Conservation (phyloP, 2,329 filamentous ascomycete species). For the Penicillium sp. region DNA sequence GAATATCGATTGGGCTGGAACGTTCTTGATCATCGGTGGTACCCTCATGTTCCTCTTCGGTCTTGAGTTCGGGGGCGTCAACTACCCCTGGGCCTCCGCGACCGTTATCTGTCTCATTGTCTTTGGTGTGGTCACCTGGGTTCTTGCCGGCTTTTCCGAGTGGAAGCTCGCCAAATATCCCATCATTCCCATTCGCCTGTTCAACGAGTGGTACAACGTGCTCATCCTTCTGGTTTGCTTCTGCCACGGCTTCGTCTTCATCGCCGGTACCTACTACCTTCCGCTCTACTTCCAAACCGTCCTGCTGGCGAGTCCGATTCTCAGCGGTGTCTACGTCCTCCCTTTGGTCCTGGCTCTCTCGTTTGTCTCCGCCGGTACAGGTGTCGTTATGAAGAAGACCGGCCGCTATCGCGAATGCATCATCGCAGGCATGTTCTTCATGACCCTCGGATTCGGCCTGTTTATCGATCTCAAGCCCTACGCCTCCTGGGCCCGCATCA, state of each 20-base stretch:
- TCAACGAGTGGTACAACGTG: conserved; percentile 64
- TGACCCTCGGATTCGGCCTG: conserved; percentile 65
- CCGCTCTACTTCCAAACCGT: conserved; percentile 83
- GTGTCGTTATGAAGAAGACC: conserved; percentile 71
- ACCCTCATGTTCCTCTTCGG: conserved; percentile 85
- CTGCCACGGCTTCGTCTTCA: conserved; percentile 74
- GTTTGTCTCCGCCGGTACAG: conserved; percentile 58
- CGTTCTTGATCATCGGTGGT: conserved; percentile 66
- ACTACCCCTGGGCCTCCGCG: conserved; percentile 70
- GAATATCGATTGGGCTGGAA: conserved; percentile 65
- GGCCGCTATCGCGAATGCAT: conserved; percentile 65
- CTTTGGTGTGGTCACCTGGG: conserved; percentile 65
- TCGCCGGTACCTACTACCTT: conserved; percentile 74
- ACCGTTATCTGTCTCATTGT: conserved; percentile 75
- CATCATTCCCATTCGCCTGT: conserved; percentile 72
- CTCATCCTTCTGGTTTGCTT: conserved; percentile 66
- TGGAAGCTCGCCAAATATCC: conserved; percentile 72
- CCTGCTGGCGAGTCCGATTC: conserved; percentile 64
- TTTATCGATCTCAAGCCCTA: conserved; percentile 57
- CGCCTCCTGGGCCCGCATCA: conserved; percentile 52
- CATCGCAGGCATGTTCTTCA: conserved; percentile 56
- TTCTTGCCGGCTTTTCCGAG: conserved; percentile 70
- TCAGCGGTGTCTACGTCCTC: conserved; percentile 72
- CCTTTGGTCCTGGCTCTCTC: conserved; percentile 69
- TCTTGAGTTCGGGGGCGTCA: conserved; percentile 77